Evolutionary conservation across 192 early-diverging fungal species (phyloP).

Genomic region (Entomortierella chlamydospora): DNA sequence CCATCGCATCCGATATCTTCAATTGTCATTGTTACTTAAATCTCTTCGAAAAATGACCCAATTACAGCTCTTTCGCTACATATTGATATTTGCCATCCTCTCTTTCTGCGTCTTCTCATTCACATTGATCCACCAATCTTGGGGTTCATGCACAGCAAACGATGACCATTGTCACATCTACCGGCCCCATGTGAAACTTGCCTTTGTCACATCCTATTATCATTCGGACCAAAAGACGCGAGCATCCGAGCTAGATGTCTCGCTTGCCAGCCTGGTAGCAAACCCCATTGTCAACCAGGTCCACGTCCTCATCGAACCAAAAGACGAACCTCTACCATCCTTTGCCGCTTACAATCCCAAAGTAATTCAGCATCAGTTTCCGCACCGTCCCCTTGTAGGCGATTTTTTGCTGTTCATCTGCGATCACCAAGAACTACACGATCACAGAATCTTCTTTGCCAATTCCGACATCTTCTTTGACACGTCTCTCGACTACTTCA

Average conservation of each 20-base stretch:
- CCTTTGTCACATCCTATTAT: constrained; percentile 23
- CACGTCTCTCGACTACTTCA: constrained; percentile 20
- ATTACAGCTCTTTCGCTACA: too few relatives aligned
- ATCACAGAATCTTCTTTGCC: constrained; percentile 8
- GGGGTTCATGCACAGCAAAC: too few relatives aligned
- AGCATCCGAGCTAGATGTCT: background rate
- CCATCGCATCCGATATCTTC: too few relatives aligned
- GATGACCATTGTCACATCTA: constrained; percentile 1
- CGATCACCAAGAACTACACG: constrained; percentile 3
- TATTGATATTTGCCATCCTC: too few relatives aligned
- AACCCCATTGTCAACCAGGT: background rate
- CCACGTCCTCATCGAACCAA: constrained; percentile 9
- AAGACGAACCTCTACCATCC: constrained; percentile 9
- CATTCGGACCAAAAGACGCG: background rate
- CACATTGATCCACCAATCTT: too few relatives aligned
- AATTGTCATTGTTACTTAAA: too few relatives aligned
- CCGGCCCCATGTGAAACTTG: background rate
- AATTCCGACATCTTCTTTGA: constrained; percentile 23
- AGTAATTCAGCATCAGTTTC: background rate
- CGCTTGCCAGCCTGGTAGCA: constrained; percentile 11
- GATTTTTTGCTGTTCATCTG: constrained; percentile 19
- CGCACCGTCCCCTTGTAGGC: constrained; percentile 1
- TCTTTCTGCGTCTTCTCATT: too few relatives aligned
- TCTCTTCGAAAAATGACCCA: too few relatives aligned
- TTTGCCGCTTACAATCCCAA: background rate